Percentiles rank a stretch among this genome's conserved stretches.
Evolutionary conservation across 148 eudicot genomes (phyloP).

Genomic region (Vaccinium vitisidaea): DNA sequence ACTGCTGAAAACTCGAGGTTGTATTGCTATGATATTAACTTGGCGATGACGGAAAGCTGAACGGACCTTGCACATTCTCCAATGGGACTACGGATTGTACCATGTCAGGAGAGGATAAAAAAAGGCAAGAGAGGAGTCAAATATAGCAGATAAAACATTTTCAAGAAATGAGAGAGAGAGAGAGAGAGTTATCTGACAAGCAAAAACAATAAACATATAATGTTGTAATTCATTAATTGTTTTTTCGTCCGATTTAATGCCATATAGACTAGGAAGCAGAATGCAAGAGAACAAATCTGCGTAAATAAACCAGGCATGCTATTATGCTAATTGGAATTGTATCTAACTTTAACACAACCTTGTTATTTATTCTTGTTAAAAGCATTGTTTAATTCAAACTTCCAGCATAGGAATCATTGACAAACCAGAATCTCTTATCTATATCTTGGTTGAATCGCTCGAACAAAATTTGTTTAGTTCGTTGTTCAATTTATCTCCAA

Average conservation of each 20-base stretch:
- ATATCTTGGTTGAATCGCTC: not conserved
- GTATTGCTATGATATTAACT: too few relatives aligned
- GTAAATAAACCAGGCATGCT: not conserved
- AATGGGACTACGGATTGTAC: conserved; percentile 53
- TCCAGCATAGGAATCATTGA: not conserved
- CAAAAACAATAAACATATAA: not conserved
- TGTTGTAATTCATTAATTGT: not conserved
- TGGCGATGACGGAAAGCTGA: too few relatives aligned
- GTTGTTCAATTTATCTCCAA: too few relatives aligned
- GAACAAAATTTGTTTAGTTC: too few relatives aligned
- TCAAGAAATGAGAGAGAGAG: not conserved
- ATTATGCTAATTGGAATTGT: not conserved
- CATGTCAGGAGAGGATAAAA: conserved; percentile 3
- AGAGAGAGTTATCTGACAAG: not conserved
- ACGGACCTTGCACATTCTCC: too few relatives aligned
- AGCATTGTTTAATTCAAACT: too few relatives aligned
- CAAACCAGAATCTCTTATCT: not conserved
- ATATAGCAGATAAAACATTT: not conserved
- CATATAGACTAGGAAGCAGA: not conserved
- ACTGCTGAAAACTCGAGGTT: too few relatives aligned
- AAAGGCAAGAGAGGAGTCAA: not conserved
- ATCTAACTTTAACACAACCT: not conserved
- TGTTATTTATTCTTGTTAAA: not conserved
- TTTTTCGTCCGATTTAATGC: not conserved
- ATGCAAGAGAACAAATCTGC: not conserved